phyloP scores from a whole-genome alignment of 140 eudicot genomes.

The Cichorium intybus region DNA sequence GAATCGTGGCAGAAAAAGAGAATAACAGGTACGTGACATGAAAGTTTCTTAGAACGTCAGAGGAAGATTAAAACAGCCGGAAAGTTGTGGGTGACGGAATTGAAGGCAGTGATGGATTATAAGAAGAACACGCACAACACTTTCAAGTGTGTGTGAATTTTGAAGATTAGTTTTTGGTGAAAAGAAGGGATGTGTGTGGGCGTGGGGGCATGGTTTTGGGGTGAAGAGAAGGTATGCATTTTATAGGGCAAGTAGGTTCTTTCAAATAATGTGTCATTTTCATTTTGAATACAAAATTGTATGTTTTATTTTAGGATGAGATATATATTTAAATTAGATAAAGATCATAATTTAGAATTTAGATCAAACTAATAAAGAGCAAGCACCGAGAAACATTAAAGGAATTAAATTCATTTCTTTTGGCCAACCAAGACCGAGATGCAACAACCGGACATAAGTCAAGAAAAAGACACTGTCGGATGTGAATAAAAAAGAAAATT shows the following conservation, averaged over 20 bases:
- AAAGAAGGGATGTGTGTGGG: neutral
- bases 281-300: neutral
- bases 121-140: neutral
- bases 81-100: neutral
- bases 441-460: too few relatives aligned
- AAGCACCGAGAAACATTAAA: too few relatives aligned
- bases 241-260: neutral
- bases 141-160: neutral
- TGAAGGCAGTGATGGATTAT: neutral
- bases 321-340: too few relatives aligned
- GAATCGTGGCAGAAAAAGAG: conserved; percentile 3
- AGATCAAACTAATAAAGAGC: too few relatives aligned
- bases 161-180: neutral
- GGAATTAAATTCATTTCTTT: too few relatives aligned
- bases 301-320: too few relatives aligned
- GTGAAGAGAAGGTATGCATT: neutral
- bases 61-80: conserved; percentile 10
- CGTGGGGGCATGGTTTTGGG: neutral
- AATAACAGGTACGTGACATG: neutral
- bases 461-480: too few relatives aligned
- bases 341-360: too few relatives aligned
- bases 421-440: too few relatives aligned
- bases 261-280: neutral
- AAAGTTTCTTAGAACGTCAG: neutral
- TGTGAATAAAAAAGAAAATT: too few relatives aligned